phyloP scores from a whole-genome alignment of 345 rosid genomes.

The Syzygium grande region DNA sequence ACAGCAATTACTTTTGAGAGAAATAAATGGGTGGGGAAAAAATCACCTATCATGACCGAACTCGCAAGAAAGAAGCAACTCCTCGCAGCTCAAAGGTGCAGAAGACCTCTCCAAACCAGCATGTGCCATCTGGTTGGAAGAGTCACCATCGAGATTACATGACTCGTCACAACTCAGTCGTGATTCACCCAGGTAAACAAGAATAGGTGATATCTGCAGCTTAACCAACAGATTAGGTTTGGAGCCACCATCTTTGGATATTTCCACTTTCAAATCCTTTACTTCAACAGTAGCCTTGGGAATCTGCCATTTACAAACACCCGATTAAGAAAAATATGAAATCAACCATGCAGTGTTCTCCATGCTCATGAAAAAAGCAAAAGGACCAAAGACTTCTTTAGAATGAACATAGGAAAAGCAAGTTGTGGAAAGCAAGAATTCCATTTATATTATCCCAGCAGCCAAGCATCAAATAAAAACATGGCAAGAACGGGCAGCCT shows the following conservation, averaged over 20 bases:
- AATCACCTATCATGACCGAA: conserved; percentile 83
- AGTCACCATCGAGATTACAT: conserved; percentile 26
- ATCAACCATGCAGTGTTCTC: neutral
- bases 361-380: neutral
- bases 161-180: conserved; percentile 46
- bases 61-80: conserved; percentile 69
- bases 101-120: conserved; percentile 44
- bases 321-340: neutral
- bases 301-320: conserved; percentile 39
- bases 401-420: neutral
- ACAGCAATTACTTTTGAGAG: neutral
- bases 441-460: neutral
- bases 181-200: conserved; percentile 56
- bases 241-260: conserved; percentile 76
- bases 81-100: conserved; percentile 74
- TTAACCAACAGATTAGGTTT: conserved; percentile 56
- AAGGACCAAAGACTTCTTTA: neutral
- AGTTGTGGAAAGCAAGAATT: neutral
- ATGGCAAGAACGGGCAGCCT: neutral
- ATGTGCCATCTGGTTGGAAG: conserved; percentile 36
- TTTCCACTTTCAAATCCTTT: conserved; percentile 69
- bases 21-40: neutral
- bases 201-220: conserved; percentile 63
- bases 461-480: neutral
- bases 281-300: conserved; percentile 54